These are phyloP conservation scores for Suillus variegatus DNA, from an alignment of 768 basidiomycete species.

Conservation along the genomic window DNA sequence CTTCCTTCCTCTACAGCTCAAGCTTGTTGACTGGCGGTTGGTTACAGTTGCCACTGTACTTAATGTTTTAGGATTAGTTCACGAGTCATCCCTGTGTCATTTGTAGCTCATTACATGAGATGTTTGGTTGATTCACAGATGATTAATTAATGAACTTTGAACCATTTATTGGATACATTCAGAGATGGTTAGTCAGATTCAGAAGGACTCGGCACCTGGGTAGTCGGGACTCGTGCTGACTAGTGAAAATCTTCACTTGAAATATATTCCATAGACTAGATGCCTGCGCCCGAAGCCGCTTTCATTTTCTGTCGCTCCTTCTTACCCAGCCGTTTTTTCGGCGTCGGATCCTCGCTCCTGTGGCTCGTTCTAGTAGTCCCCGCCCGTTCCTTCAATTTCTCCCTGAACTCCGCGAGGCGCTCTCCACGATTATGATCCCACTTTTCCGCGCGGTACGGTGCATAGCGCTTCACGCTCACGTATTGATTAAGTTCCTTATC, in stretches of 20 bases:
- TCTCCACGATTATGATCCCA: constrained; percentile 69
- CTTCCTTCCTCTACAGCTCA: neutral
- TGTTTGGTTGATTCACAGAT: neutral
- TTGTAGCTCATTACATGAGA: too few species aligned
- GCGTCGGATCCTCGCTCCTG: constrained; percentile 22
- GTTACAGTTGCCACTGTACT: neutral
- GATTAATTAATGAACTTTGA: neutral
- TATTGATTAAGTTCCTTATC: constrained; percentile 94
- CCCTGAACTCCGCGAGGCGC: constrained; percentile 72
- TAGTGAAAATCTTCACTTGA: neutral
- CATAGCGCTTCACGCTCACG: constrained; percentile 86
- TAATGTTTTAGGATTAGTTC: neutral
- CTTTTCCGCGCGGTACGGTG: constrained; percentile 77
- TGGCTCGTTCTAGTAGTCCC: constrained; percentile 18
- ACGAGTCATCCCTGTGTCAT: neutral
- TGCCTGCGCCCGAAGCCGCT: neutral
- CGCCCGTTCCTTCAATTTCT: constrained; percentile 50
- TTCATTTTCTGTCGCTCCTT: constrained; percentile 64
- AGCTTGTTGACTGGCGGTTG: neutral
- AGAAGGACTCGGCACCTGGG: neutral
- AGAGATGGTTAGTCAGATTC: neutral
- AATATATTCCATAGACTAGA: neutral
- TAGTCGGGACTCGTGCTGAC: neutral
- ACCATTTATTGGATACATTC: neutral
- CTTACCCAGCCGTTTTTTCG: constrained; percentile 70